Percentiles rank a stretch among this genome's conserved stretches.
phyloP scores from a whole-genome alignment of 2,329 filamentous ascomycete genomes.

The Penicillium sp. region DNA sequence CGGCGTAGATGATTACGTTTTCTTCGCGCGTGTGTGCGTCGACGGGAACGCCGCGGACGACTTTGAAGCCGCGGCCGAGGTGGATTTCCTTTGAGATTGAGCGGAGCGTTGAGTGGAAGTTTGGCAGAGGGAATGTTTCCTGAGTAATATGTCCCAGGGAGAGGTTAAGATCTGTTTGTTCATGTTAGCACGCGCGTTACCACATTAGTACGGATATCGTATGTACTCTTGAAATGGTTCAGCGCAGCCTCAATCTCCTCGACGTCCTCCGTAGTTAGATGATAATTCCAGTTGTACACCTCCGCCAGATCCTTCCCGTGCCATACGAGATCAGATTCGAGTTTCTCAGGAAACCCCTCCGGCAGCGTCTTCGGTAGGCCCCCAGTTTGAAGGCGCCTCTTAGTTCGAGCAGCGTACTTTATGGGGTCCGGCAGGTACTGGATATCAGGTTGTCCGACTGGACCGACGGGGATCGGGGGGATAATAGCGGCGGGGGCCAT shows the following conservation, averaged over 20 bases:
- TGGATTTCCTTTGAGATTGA: conserved; percentile 45
- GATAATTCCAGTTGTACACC: conserved; percentile 49
- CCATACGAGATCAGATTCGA: conserved; percentile 54
- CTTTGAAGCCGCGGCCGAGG: conserved; percentile 49
- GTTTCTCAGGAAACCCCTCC: conserved; percentile 45
- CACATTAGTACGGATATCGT: not conserved
- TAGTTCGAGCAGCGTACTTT: conserved; percentile 31
- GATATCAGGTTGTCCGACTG: conserved; percentile 35
- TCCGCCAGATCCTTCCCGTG: conserved; percentile 46
- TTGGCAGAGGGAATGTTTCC: conserved; percentile 51
- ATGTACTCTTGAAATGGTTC: conserved; percentile 47
- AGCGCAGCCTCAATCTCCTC: conserved; percentile 51
- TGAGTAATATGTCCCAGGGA: conserved; percentile 49
- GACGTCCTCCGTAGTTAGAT: conserved; percentile 43
- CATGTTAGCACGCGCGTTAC: not conserved
- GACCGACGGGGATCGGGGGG: conserved; percentile 5
- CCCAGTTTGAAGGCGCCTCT: conserved; percentile 29
- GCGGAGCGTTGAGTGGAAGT: conserved; percentile 38
- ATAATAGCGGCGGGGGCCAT: not conserved
- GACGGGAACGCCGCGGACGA: conserved; percentile 49
- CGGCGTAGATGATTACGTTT: conserved; percentile 50
- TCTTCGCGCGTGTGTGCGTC: conserved; percentile 42
- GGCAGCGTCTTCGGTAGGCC: conserved; percentile 38
- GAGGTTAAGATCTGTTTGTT: conserved; percentile 32
- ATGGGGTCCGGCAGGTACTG: conserved; percentile 33